These are phyloP conservation scores for Sporothrix globosa DNA, from an alignment of 2,329 filamentous ascomycete genomes.

Conservation along the genomic window DNA sequence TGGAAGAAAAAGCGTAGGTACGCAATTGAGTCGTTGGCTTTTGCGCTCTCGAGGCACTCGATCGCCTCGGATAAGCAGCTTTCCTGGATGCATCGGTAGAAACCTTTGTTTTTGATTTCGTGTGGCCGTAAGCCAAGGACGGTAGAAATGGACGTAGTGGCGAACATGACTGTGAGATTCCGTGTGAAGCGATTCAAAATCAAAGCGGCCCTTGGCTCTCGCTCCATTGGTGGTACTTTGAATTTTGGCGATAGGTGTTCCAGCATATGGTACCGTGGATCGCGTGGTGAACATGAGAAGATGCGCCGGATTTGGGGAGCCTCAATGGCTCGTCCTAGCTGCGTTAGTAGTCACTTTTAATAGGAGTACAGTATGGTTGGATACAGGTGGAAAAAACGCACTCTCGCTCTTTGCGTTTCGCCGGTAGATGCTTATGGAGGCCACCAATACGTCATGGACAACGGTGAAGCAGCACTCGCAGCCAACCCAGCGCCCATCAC, in stretches of 20 bases:
- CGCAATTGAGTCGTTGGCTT: conserved; percentile 87
- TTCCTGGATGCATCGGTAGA: conserved; percentile 84
- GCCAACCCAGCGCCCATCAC: conserved; percentile 70
- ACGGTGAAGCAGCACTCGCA: conserved; percentile 91
- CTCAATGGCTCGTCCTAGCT: conserved; percentile 71
- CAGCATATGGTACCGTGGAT: conserved; percentile 88
- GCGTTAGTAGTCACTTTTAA: not conserved
- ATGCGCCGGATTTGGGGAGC: conserved; percentile 77
- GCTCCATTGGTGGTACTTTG: conserved; percentile 62
- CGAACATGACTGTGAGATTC: conserved; percentile 83
- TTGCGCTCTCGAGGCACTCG: conserved; percentile 78
- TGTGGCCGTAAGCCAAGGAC: conserved; percentile 73
- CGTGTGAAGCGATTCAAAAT: conserved; percentile 86
- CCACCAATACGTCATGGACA: conserved; percentile 84
- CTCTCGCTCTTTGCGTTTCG: conserved; percentile 71
- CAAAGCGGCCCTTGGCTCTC: conserved; percentile 80
- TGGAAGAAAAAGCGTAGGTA: conserved; percentile 85
- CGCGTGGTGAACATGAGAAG: conserved; percentile 78
- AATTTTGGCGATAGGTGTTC: conserved; percentile 84
- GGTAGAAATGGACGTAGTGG: conserved; percentile 73
- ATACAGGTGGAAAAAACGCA: conserved; percentile 50
- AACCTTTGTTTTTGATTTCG: conserved; percentile 74
- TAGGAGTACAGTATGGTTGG: not conserved
- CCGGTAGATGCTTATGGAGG: conserved; percentile 78
- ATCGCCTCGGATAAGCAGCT: conserved; percentile 77